These are phyloP conservation scores for Leptographium wingfieldii DNA, from an alignment of 2,329 filamentous ascomycete species.

Conservation along the genomic window DNA sequence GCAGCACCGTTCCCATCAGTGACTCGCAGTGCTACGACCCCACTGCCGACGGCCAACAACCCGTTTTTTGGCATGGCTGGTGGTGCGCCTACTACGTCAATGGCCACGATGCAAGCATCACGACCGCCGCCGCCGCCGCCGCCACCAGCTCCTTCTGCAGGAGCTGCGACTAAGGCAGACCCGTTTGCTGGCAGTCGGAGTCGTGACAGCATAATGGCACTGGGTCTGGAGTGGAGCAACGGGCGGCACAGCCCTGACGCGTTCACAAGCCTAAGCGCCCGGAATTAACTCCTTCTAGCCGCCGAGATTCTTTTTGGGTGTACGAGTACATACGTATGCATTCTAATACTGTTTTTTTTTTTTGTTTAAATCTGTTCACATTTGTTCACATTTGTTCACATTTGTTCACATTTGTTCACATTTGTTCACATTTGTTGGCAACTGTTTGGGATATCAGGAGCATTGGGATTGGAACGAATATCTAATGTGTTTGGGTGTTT, in stretches of 20 bases:
- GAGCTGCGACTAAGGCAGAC: slow-evolving; percentile 8
- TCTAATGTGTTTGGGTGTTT: not conserved
- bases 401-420: not conserved
- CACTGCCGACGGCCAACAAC: slow-evolving; percentile 33
- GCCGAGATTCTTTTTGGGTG: not conserved
- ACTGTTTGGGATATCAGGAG: not conserved
- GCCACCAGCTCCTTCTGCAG: slow-evolving; percentile 5
- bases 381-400: not conserved
- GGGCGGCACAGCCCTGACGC: slow-evolving; percentile 70
- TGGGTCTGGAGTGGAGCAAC: slow-evolving; percentile 52
- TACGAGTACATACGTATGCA: slow-evolving; percentile 1
- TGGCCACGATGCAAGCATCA: slow-evolving; percentile 1
- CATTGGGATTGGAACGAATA: not conserved
- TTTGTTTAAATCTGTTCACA: not conserved
- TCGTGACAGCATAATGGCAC: slow-evolving; percentile 59
- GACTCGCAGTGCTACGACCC: slow-evolving; percentile 20
- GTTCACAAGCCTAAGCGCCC: slow-evolving; percentile 61
- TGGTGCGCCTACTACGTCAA: slow-evolving; percentile 14
- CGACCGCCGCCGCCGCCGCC: slow-evolving; percentile 6
- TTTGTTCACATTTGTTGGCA: not conserved
- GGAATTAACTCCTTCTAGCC: slow-evolving; percentile 23
- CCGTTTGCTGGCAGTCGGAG: slow-evolving; percentile 35
- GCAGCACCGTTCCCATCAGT: slow-evolving; percentile 16
- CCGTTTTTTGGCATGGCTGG: slow-evolving; percentile 35
- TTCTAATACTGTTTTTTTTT: not conserved